These are phyloP conservation scores for Penicillium lagena DNA, from an alignment of 495 filamentous ascomycete genomes.

Conservation along the genomic window DNA sequence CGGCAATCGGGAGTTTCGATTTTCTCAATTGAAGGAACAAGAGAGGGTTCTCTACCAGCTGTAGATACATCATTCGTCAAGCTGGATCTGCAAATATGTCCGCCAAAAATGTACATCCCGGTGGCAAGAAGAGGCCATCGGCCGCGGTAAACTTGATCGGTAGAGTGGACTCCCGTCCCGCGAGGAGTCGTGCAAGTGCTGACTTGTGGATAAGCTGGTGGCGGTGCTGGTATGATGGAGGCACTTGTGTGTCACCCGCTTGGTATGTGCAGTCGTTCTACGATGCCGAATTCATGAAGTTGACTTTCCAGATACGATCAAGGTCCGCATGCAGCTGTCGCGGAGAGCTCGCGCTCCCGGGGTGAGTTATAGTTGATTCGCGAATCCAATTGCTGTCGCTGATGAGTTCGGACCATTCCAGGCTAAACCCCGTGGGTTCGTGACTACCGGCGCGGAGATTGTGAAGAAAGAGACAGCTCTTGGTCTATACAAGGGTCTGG, in stretches of 20 bases:
- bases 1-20: conserved; percentile 1
- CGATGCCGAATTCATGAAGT: neutral
- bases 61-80: neutral
- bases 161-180: conserved; percentile 29
- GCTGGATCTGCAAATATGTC: conserved; percentile 44
- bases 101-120: conserved; percentile 51
- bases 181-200: conserved; percentile 8
- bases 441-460: conserved; percentile 81
- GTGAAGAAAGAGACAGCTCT: conserved; percentile 83
- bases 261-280: conserved; percentile 45
- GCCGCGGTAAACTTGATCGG: conserved; percentile 92
- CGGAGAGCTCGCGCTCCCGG: conserved; percentile 76
- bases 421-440: conserved; percentile 78
- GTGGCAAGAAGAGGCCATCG: conserved; percentile 74
- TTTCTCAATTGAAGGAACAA: conserved; percentile 6
- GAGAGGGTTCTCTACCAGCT: neutral
- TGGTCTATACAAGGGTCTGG: conserved; percentile 93
- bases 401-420: conserved; percentile 16
- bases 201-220: conserved; percentile 62
- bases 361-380: conserved; percentile 34
- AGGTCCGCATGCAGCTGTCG: conserved; percentile 99
- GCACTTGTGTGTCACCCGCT: conserved; percentile 95
- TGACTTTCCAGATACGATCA: conserved; percentile 71
- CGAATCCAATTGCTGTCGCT: conserved; percentile 8
- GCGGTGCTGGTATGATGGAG: conserved; percentile 99